Conservation (phyloP, 148 eudicot genomes). For the Talinum fruticosum region DNA sequence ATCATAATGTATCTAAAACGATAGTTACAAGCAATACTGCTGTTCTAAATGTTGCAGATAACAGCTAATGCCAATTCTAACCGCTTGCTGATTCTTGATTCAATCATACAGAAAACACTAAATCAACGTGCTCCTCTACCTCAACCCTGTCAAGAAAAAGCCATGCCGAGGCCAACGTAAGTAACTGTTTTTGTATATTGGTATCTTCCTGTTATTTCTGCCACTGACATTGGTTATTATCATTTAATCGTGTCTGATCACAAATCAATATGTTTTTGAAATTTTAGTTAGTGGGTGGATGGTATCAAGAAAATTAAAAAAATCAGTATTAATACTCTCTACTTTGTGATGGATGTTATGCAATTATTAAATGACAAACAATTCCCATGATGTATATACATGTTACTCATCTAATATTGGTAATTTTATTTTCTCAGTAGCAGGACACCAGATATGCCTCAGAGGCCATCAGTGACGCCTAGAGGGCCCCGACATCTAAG, state of each 20-base stretch:
- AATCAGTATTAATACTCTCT: too few relatives aligned
- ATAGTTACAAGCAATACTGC: neutral
- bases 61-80: neutral
- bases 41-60: neutral
- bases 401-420: neutral
- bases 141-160: conserved; percentile 2
- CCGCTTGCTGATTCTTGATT: neutral
- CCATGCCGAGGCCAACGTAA: conserved; percentile 30
- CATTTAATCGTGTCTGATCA: too few relatives aligned
- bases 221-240: neutral
- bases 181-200: neutral
- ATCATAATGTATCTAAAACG: too few relatives aligned
- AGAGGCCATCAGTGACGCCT: conserved; percentile 51
- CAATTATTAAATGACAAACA: too few relatives aligned
- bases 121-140: conserved; percentile 8
- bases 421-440: neutral
- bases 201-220: neutral
- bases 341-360: too few relatives aligned
- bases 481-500: conserved; percentile 46
- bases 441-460: conserved; percentile 71
- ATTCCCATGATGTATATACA: too few relatives aligned
- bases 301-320: too few relatives aligned
- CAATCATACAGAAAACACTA: conserved; percentile 9
- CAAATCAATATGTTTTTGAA: too few relatives aligned
- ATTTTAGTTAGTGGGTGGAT: too few relatives aligned